Evolutionary conservation across 495 filamentous ascomycete genomes (phyloP), one percentile per base, ranked within the genome.

Genomic region (Aspergillus leporis): DNA sequence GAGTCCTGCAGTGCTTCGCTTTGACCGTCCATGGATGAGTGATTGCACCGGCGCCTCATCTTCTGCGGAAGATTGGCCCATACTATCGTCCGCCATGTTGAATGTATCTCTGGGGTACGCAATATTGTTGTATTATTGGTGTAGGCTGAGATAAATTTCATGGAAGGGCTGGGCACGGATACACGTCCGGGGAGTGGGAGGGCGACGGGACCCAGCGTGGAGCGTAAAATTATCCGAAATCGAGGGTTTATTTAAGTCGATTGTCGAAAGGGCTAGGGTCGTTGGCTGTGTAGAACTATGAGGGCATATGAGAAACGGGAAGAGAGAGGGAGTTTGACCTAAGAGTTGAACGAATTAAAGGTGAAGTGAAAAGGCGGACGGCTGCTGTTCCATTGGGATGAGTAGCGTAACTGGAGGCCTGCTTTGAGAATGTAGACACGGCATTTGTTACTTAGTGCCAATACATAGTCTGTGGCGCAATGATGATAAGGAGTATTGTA

Each of bases 1-100:
- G 60, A 87, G 92, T 49, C 93, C 93, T 19, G 93, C 93, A 0
- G 91, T 97, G 32, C 86, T 87, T 68, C 93, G 90, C 70, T 87
- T 90, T 55, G 82, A 82, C 62, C 93, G 87, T 47, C 90, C 87
- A 38, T 86, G 85, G 50, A 89, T 86, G 65, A 97, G 81, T 67
- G 89, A 88, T 73, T 95, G 89, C 52, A 91, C 76, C 1, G 66
- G 64, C n/a, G 64, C 60, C 40, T 72, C 75, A 22, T 75, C 73
- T 18, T 77, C 76, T 40, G 74, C 68, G 5, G 70, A 71, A 32
- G 71, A 70, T 47, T 68, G 69, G 10, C 60, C 49, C 23, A 63
- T 68, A 64, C 14, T 69, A 59, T 76, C 69, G 7, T 73, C 63
- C 47, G 71, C 65, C 67, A 75, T 67, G 13, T 51, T 63, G 54